These are phyloP conservation scores for Rauvolfia tetraphylla DNA, from an alignment of 257 asterid genomes.

Conservation along the genomic window DNA sequence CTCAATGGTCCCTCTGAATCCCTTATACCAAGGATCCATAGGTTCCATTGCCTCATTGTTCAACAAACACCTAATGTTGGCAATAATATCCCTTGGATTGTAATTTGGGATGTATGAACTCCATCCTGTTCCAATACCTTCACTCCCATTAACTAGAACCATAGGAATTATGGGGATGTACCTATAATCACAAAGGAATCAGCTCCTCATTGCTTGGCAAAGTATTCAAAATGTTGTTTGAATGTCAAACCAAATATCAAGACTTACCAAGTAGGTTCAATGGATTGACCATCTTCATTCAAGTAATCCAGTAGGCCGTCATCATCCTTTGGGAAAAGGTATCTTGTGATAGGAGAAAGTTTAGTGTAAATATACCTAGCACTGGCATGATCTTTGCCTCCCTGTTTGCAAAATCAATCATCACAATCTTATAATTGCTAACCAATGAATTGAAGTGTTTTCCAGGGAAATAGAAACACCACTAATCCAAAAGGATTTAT, in stretches of 20 bases:
- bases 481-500: not conserved
- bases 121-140: slow-evolving; percentile 99
- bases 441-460: no score
- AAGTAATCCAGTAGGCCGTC: slow-evolving; percentile 76
- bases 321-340: slow-evolving; percentile 82
- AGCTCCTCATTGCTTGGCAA: slow-evolving; percentile 11
- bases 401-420: slow-evolving; percentile 40
- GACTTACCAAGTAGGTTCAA: slow-evolving; percentile 88
- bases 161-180: slow-evolving; percentile 78
- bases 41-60: slow-evolving; percentile 66
- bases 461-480: not conserved
- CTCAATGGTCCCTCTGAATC: slow-evolving; percentile 75
- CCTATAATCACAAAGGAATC: slow-evolving; percentile 40
- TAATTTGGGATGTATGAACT: slow-evolving; percentile 85
- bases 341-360: slow-evolving; percentile 65
- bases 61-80: slow-evolving; percentile 67
- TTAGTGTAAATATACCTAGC: slow-evolving; percentile 76
- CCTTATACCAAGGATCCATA: slow-evolving; percentile 96
- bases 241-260: not conserved
- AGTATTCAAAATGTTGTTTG: not conserved
- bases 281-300: slow-evolving; percentile 87
- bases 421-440: not conserved
- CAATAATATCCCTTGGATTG: slow-evolving; percentile 79
- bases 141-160: slow-evolving; percentile 98
- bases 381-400: slow-evolving; percentile 99